Percentiles rank a stretch among this genome's conserved stretches.
Conservation (phyloP, 352 stramenopile species). For the Blastocystis sp. region DNA sequence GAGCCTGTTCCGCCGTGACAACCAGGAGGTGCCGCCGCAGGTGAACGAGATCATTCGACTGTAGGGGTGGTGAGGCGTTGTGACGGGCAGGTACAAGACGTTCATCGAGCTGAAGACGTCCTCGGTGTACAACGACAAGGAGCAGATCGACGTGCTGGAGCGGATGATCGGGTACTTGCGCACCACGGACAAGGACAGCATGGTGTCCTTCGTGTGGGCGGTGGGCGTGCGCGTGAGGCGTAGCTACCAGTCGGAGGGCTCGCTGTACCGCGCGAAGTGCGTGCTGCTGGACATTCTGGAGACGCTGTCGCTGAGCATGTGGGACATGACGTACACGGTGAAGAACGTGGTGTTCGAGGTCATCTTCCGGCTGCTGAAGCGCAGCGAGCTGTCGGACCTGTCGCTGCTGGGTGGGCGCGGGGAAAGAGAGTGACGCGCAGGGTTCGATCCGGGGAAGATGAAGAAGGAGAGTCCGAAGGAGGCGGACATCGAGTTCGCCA, state of each 20-base stretch:
- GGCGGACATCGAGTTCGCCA: constrained; percentile 56
- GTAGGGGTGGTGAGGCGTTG: background rate
- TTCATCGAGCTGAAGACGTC: constrained; percentile 62
- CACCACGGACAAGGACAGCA: constrained; percentile 65
- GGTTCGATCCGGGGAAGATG: constrained; percentile 44
- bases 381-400: constrained; percentile 53
- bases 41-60: constrained; percentile 52
- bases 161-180: constrained; percentile 66
- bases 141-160: constrained; percentile 67
- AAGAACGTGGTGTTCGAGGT: constrained; percentile 69
- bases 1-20: constrained; percentile 28
- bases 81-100: constrained; percentile 10
- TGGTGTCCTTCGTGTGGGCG: constrained; percentile 55
- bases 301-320: constrained; percentile 2
- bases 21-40: constrained; percentile 30
- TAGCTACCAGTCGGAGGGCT: constrained; percentile 56
- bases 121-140: constrained; percentile 61
- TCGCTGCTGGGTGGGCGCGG: constrained; percentile 20
- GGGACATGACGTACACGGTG: constrained; percentile 66
- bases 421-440: background rate
- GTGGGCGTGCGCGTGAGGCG: too few relatives aligned
- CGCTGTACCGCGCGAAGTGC: constrained; percentile 46
- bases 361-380: constrained; percentile 68
- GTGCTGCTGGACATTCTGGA: constrained; percentile 63
- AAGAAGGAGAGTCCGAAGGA: constrained; percentile 30